Conservation (phyloP, 352 stramenopile genomes). For the Globisporangium viniferum region DNA sequence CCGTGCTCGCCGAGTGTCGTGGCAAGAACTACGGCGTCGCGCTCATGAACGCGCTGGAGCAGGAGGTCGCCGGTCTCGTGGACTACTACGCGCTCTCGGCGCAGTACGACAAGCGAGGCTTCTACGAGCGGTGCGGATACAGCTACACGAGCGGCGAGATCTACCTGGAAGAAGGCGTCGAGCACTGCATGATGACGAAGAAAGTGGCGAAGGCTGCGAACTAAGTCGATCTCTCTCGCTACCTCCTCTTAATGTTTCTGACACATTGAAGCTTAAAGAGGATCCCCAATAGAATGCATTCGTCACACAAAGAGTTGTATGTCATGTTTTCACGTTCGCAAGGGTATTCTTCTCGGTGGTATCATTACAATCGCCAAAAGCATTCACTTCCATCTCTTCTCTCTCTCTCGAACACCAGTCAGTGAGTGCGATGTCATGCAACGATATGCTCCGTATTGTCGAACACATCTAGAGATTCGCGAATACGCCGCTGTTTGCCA, state of each 20-base stretch:
- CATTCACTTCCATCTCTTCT: no score
- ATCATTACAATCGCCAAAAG: no score
- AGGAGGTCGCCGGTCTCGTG: slow-evolving; percentile 22
- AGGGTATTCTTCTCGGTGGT: no score
- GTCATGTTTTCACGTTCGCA: no score
- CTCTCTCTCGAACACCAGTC: no score
- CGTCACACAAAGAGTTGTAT: background rate
- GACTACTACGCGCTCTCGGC: slow-evolving; percentile 45
- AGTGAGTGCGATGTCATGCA: no score
- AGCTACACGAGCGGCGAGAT: slow-evolving; percentile 40
- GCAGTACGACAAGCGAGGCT: slow-evolving; percentile 48
- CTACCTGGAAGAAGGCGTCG: slow-evolving; percentile 46
- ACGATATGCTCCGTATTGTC: no score
- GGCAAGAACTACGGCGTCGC: slow-evolving; percentile 48
- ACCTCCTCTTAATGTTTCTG: no score
- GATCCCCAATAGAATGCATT: background rate
- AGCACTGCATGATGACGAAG: slow-evolving; percentile 64
- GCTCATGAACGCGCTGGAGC: slow-evolving; percentile 42
- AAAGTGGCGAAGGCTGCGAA: slow-evolving; percentile 1
- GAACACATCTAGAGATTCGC: no score
- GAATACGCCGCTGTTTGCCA: no score
- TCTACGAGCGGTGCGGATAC: slow-evolving; percentile 75
- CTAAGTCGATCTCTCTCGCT: background rate
- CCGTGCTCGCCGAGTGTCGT: slow-evolving; percentile 49
- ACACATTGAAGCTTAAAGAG: background rate